Conservation (phyloP, 768 basidiomycete species). For the Mycena galopus region DNA sequence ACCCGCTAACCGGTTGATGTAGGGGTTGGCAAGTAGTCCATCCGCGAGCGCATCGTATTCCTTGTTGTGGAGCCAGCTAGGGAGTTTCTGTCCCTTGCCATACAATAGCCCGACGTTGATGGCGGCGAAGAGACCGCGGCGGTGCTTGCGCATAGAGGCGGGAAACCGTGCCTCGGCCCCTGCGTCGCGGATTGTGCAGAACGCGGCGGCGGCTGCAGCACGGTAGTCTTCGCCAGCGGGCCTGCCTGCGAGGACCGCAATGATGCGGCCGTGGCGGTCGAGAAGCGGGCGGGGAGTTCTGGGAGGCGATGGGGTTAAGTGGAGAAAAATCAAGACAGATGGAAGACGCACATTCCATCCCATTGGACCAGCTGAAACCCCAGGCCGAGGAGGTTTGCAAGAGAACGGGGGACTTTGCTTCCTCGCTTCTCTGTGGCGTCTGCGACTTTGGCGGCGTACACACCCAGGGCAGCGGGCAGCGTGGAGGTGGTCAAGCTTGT, state of each 20-base stretch:
- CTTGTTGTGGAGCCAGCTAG: slow-evolving; percentile 1
- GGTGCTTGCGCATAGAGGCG: neutral
- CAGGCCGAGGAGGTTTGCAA: neutral
- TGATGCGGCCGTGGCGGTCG: slow-evolving; percentile 20
- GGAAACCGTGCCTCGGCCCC: neutral
- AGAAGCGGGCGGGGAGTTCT: slow-evolving; percentile 14
- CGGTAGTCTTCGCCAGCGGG: neutral
- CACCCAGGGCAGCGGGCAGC: neutral
- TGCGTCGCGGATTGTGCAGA: neutral
- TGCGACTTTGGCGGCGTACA: neutral
- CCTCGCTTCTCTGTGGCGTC: neutral
- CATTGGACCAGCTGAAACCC: slow-evolving; percentile 5
- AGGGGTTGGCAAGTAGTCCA: neutral
- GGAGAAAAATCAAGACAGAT: neutral
- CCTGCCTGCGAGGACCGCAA: slow-evolving; percentile 23
- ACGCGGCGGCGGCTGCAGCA: neutral
- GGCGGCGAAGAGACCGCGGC: slow-evolving; percentile 34
- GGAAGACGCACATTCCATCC: neutral
- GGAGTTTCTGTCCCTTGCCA: slow-evolving; percentile 34
- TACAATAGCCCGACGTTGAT: slow-evolving; percentile 35
- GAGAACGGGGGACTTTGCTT: neutral
- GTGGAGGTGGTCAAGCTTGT: neutral
- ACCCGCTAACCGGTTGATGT: slow-evolving; percentile 21
- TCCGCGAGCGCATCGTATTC: neutral
- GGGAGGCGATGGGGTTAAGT: neutral